A percentile compares a stretch with the other conserved stretches of the same genome.
Evolutionary conservation across 2,329 filamentous ascomycete species (phyloP).

Genomic region (Sordariomycetes sp.): DNA sequence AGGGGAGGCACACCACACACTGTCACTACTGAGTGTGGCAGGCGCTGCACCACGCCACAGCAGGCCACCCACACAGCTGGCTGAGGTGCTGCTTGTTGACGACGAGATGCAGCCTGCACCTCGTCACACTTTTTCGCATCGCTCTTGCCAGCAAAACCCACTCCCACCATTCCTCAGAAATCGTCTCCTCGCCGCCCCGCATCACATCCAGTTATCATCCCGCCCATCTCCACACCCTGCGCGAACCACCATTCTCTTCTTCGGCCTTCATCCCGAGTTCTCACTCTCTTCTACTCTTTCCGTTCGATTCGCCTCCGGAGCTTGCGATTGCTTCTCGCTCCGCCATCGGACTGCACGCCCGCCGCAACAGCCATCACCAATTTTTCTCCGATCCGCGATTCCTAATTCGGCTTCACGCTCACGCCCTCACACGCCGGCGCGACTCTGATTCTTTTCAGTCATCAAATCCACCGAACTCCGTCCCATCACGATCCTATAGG

Average conservation of each 20-base stretch:
- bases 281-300: not conserved
- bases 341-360: not conserved
- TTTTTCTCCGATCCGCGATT: not conserved
- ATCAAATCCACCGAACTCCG: not conserved
- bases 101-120: not conserved
- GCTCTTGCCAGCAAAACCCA: not conserved
- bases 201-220: not conserved
- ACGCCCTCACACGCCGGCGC: not conserved
- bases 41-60: too few relatives aligned
- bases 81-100: not conserved
- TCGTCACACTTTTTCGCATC: conserved; percentile 4
- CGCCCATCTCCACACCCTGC: not conserved
- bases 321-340: not conserved
- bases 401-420: not conserved
- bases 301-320: not conserved
- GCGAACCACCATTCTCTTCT: not conserved
- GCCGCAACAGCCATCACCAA: not conserved
- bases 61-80: too few relatives aligned
- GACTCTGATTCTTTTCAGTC: not conserved
- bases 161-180: conserved; percentile 1
- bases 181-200: not conserved
- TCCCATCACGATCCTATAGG: not conserved
- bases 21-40: too few relatives aligned
- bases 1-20: not conserved
- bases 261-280: not conserved